These are phyloP conservation scores for Dendrobium huoshanense DNA, from an alignment of 106 monocot genomes.

Conservation along the genomic window DNA sequence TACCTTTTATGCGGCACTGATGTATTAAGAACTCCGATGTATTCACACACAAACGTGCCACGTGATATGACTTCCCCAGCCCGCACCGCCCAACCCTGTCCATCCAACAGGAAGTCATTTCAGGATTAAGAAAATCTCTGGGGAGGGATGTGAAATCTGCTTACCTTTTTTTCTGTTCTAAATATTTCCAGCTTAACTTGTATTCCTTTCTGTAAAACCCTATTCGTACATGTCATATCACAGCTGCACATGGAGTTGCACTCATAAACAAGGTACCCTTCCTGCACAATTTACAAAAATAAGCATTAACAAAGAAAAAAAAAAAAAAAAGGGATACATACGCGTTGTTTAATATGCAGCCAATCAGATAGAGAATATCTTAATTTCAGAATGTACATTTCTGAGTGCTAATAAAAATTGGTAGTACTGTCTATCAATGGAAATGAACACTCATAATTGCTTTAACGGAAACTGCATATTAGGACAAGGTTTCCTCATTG, in stretches of 20 bases:
- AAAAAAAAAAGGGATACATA: too few relatives aligned
- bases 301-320: not conserved
- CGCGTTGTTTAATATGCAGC: too few relatives aligned
- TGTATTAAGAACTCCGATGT: slow-evolving; percentile 59
- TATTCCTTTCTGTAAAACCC: slow-evolving; percentile 85
- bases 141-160: not conserved
- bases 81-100: slow-evolving; percentile 88
- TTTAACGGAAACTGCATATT: not conserved
- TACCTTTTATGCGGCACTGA: slow-evolving; percentile 53
- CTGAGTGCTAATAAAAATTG: not conserved
- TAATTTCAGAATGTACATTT: not conserved
- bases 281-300: slow-evolving; percentile 32
- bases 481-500: not conserved
- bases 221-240: slow-evolving; percentile 70
- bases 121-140: not conserved
- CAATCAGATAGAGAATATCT: not conserved
- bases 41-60: slow-evolving; percentile 91
- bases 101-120: not conserved
- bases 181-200: slow-evolving; percentile 86
- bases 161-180: slow-evolving; percentile 80
- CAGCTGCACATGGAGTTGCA: slow-evolving; percentile 88
- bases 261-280: slow-evolving; percentile 80
- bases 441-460: not conserved
- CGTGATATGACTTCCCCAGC: slow-evolving; percentile 62
- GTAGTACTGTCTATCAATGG: not conserved